phyloP scores from a whole-genome alignment of 208 protist genomes.

The Trypanosoma melophagium region DNA sequence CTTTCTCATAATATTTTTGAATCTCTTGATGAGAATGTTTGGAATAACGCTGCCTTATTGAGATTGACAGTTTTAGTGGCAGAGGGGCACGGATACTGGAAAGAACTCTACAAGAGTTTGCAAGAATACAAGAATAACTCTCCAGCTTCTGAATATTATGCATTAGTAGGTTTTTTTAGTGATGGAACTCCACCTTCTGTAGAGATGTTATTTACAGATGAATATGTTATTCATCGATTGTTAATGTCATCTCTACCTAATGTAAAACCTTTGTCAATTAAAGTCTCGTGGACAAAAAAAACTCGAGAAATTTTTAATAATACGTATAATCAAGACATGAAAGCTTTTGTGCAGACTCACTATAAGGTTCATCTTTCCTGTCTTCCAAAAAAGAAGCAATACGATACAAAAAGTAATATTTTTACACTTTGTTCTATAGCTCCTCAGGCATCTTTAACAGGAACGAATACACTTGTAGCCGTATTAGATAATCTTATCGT shows the following conservation, averaged over 20 bases:
- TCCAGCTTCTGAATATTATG: conserved; percentile 9
- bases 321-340: conserved; percentile 4
- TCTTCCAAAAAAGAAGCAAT: conserved; percentile 4
- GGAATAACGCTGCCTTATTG: conserved; percentile 12
- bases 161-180: conserved; percentile 26
- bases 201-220: conserved; percentile 16
- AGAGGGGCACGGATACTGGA: conserved; percentile 27
- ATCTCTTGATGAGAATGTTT: conserved; percentile 15
- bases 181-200: not conserved
- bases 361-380: conserved; percentile 31
- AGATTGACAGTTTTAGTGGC: conserved; percentile 25
- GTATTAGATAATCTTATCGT: conserved; percentile 19
- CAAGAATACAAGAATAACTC: conserved; percentile 8
- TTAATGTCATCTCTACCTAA: conserved; percentile 27
- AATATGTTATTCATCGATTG: conserved; percentile 29
- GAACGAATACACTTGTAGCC: conserved; percentile 24
- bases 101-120: conserved; percentile 8
- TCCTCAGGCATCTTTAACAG: conserved; percentile 10
- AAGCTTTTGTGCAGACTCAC: conserved; percentile 19
- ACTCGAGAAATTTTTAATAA: not conserved
- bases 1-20: conserved; percentile 26
- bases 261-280: not conserved
- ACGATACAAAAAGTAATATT: not conserved
- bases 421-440: conserved; percentile 23
- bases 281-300: conserved; percentile 9